Evolutionary conservation across 768 basidiomycete species (phyloP), one percentile per base, ranked within the genome.

Genomic region (Inosperma sp.): DNA sequence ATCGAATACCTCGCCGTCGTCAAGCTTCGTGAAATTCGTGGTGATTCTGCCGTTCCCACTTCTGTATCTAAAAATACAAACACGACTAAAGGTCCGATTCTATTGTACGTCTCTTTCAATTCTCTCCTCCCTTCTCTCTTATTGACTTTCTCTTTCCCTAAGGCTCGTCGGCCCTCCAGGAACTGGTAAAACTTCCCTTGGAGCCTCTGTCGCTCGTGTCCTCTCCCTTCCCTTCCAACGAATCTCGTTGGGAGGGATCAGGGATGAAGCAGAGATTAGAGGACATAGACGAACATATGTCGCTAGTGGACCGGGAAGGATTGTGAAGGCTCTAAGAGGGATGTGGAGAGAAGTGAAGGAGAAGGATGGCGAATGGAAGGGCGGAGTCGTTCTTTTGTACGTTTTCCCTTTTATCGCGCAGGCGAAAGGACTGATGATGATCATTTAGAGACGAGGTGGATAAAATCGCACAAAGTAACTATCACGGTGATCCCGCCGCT

Each of bases 1-100:
- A 87, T 95, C 39, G 94, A 96, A 61, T 96, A 92, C 64, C 79
- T 97, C 33, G 93, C 91, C 0, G 87, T 96, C 9, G 84, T 94
- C 27, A 72, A 90, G 53, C 68, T 79, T 43, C 74, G 76, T 60
- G 75, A 78, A 57, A 36, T n/a, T 10, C 9, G n/a, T 6, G 34
- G n/a, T 3, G n/a, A 4, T n/a, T 19, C 34, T 36, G n/a, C 12
- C 23, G 17, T 5, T 4, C 23, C 25, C 29, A 7, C 26, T 10
- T 1, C 21, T 30, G 1, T 29, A 14, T 5, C 9, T 16, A 12
- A 50, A 42, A 22, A 39, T 22, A 42, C 39, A 33, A 23, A 17
- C 39, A 4, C 14, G n/a, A n/a, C 84, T 35, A 84, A 86, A 63
- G 84, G 87, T 3, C 83, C 87, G 5, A 84, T 88, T 59, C 66